These are phyloP conservation scores for Leccinum subtestaceum DNA, from an alignment of 768 basidiomycete species.

Conservation along the genomic window DNA sequence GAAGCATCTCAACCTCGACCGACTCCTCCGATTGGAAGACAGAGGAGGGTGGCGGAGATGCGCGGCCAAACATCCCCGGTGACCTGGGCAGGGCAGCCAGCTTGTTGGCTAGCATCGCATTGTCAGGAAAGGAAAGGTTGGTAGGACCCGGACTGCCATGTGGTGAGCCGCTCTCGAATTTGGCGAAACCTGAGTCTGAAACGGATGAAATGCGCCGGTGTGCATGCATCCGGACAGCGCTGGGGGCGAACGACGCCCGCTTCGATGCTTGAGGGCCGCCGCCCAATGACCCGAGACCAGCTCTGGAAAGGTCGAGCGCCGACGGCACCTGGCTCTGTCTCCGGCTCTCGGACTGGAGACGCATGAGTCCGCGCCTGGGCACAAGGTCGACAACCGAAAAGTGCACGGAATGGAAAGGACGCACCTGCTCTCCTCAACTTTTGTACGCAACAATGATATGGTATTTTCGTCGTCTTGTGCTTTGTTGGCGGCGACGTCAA, in stretches of 20 bases:
- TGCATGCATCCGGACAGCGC: slow-evolving; percentile 41
- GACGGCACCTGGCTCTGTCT: slow-evolving; percentile 53
- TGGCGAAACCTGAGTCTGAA: slow-evolving; percentile 52
- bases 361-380: slow-evolving; percentile 78
- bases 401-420: slow-evolving; percentile 15
- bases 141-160: slow-evolving; percentile 35
- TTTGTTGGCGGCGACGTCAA: slow-evolving; percentile 49
- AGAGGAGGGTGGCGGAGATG: slow-evolving; percentile 40
- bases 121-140: slow-evolving; percentile 36
- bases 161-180: slow-evolving; percentile 33
- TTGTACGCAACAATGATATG: slow-evolving; percentile 70
- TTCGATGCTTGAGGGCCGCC: slow-evolving; percentile 56
- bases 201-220: slow-evolving; percentile 77
- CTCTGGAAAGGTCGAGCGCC: slow-evolving; percentile 55
- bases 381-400: slow-evolving; percentile 6
- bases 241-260: slow-evolving; percentile 71
- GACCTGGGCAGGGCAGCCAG: slow-evolving; percentile 32
- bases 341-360: slow-evolving; percentile 74
- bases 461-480: slow-evolving; percentile 74
- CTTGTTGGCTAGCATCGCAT: slow-evolving; percentile 16
- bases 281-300: slow-evolving; percentile 34
- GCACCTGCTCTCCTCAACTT: slow-evolving; percentile 85
- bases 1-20: slow-evolving; percentile 54
- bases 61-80: slow-evolving; percentile 54
- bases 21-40: slow-evolving; percentile 32